A percentile compares a stretch with the other conserved stretches of the same genome.
Evolutionary conservation across 331 rosid genomes (phyloP).

Genomic region (Quercus phellos): DNA sequence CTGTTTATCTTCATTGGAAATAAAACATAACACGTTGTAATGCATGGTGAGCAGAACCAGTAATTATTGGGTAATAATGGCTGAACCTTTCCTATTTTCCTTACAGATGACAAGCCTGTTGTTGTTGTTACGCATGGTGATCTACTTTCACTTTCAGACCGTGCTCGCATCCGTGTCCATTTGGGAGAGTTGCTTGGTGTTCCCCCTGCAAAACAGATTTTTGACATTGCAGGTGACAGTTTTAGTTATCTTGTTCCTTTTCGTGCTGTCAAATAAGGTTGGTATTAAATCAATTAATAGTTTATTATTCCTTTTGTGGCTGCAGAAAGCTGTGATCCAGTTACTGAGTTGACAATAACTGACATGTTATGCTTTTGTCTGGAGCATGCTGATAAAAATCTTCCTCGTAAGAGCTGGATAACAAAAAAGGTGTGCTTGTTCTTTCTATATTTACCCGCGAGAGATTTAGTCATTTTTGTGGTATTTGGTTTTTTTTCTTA

Average conservation of each 20-base stretch:
- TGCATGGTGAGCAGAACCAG: background rate
- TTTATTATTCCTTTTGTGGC: conserved; percentile 3
- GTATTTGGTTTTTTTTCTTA: background rate
- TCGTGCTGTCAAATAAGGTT: background rate
- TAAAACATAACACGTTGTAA: background rate
- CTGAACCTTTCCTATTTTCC: conserved; percentile 3
- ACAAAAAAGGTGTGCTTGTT: conserved; percentile 43
- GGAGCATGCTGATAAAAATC: conserved; percentile 76
- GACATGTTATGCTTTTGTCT: conserved; percentile 64
- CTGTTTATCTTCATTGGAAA: background rate
- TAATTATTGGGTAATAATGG: conserved; percentile 2
- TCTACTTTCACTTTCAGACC: conserved; percentile 61
- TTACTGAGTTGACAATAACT: conserved; percentile 42
- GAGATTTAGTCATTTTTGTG: background rate
- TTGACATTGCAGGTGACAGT: conserved; percentile 77
- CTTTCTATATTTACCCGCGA: background rate
- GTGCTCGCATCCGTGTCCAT: conserved; percentile 50
- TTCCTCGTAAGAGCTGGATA: conserved; percentile 34
- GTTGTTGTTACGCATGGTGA: conserved; percentile 81
- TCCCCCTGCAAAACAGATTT: conserved; percentile 71
- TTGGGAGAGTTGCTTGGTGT: conserved; percentile 70
- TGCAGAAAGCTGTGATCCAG: conserved; percentile 55
- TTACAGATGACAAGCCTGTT: conserved; percentile 79
- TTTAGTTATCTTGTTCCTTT: background rate
- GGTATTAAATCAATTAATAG: background rate